phyloP scores from a whole-genome alignment of 352 stramenopile genomes.

The Pythium guiyangense region DNA sequence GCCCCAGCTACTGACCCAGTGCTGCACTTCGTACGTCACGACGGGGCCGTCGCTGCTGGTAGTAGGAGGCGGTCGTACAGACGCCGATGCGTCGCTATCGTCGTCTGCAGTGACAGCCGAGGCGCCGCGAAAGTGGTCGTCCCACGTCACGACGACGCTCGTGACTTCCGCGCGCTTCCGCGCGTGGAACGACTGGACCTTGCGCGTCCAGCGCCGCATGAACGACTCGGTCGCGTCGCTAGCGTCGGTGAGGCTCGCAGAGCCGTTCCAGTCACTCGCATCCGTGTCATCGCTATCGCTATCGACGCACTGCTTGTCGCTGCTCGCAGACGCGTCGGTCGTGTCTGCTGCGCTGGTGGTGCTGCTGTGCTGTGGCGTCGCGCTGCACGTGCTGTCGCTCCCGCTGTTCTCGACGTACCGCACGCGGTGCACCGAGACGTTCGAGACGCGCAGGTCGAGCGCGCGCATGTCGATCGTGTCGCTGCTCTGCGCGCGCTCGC shows the following conservation, averaged over 20 bases:
- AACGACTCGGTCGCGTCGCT: conserved; percentile 9
- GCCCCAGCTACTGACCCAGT: conserved; percentile 63
- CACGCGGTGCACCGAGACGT: conserved; percentile 59
- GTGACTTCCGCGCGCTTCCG: conserved; percentile 22
- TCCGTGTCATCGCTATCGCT: conserved; percentile 1
- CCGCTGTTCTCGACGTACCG: conserved; percentile 31
- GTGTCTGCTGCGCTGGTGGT: not conserved
- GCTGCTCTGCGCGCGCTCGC: conserved; percentile 14
- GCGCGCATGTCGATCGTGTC: conserved; percentile 14
- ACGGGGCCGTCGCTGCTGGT: not conserved
- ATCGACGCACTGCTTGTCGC: conserved; percentile 4
- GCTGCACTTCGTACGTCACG: conserved; percentile 57
- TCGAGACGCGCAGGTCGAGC: conserved; percentile 39
- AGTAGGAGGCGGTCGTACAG: too few species aligned
- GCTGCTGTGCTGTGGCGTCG: too few species aligned
- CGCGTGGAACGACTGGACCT: conserved; percentile 7
- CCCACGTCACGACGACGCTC: conserved; percentile 63
- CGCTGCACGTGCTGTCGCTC: too few species aligned
- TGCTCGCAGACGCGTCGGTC: not conserved
- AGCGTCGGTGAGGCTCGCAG: not conserved
- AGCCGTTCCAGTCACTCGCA: not conserved
- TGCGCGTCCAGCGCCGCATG: conserved; percentile 9
- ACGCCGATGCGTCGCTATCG: too few species aligned
- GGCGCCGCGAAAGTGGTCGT: conserved; percentile 40
- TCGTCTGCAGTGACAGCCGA: not conserved